A percentile compares a stretch with the other conserved stretches of the same genome.
Evolutionary conservation across 2,329 filamentous ascomycete genomes (phyloP).

Genomic region (Calonectria multiphialidica): DNA sequence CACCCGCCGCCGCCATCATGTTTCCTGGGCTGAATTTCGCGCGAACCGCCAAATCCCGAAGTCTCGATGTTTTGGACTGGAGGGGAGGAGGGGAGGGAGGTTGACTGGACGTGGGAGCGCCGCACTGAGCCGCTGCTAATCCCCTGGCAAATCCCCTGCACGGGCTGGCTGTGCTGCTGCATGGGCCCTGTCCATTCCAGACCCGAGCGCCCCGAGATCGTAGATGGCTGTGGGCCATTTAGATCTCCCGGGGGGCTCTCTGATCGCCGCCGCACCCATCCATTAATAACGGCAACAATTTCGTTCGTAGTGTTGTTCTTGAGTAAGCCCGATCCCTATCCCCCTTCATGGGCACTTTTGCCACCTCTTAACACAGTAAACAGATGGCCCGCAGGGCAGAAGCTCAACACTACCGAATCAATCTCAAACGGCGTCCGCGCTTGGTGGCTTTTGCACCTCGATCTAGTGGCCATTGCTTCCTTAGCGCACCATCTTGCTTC

Average conservation of each 20-base stretch:
- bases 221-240: neutral
- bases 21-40: slow-evolving; percentile 1
- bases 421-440: slow-evolving; percentile 4
- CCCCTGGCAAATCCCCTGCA: neutral
- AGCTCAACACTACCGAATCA: neutral
- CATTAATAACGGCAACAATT: neutral
- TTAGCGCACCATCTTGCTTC: slow-evolving; percentile 4
- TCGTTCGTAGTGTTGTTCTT: neutral
- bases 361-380: neutral
- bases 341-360: neutral
- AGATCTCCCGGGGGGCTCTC: neutral
- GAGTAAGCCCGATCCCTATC: neutral
- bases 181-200: neutral
- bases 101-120: neutral
- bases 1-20: neutral
- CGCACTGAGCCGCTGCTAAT: neutral
- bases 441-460: neutral
- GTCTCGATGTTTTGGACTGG: neutral
- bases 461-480: slow-evolving; percentile 4
- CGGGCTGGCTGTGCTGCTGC: neutral
- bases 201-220: neutral
- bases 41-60: neutral
- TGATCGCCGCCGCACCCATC: neutral
- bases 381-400: neutral
- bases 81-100: too few species aligned